phyloP scores from a whole-genome alignment of 202 grass and related monocot species.

The Carex sylvatica region DNA sequence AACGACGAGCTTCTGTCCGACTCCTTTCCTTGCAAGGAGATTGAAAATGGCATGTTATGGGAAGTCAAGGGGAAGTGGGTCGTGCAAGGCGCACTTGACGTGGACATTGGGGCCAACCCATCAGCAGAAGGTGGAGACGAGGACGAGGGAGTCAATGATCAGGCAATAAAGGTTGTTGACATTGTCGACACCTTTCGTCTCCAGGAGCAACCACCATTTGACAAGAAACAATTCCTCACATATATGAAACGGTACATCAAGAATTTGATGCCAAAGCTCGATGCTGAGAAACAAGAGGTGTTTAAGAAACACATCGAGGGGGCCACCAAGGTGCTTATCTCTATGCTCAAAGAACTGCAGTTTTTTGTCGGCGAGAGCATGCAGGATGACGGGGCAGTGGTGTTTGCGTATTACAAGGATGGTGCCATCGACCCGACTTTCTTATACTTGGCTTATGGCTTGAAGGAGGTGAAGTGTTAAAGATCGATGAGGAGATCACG shows the following conservation, averaged over 20 bases:
- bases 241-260: conserved; percentile 37
- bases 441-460: conserved; percentile 58
- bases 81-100: conserved; percentile 24
- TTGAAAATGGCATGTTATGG: conserved; percentile 32
- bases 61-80: conserved; percentile 35
- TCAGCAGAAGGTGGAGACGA: conserved; percentile 24
- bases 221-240: conserved; percentile 30
- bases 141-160: conserved; percentile 16
- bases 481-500: neutral
- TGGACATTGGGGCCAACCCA: conserved; percentile 32
- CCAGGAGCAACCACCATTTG: conserved; percentile 25
- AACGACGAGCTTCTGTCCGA: conserved; percentile 21
- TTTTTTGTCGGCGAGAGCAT: conserved; percentile 79
- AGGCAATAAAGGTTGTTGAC: conserved; percentile 26
- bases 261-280: conserved; percentile 19
- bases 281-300: conserved; percentile 22
- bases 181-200: conserved; percentile 29
- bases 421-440: conserved; percentile 63
- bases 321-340: conserved; percentile 23
- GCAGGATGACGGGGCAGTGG: conserved; percentile 45
- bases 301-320: conserved; percentile 33
- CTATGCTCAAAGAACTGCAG: conserved; percentile 27
- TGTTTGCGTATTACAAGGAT: conserved; percentile 82
- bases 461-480: conserved; percentile 73
- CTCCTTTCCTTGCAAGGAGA: conserved; percentile 17